phyloP scores from a whole-genome alignment of 192 early-diverging fungal species.

The Dissophora globulifera region DNA sequence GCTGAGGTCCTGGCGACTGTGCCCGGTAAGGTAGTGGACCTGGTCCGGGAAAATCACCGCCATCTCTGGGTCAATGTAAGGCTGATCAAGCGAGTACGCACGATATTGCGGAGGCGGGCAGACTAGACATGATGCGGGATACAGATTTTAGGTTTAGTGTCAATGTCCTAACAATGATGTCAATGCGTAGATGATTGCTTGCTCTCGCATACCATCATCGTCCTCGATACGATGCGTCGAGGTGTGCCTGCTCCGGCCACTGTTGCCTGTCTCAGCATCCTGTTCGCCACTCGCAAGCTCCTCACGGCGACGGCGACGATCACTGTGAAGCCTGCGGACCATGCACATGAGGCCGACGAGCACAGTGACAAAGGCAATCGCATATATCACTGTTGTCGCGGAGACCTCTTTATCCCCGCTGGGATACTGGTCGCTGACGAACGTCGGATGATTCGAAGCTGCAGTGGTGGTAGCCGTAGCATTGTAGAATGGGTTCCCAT shows the following conservation, averaged over 20 bases:
- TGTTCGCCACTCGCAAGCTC: not conserved
- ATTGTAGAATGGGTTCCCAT: too few relatives aligned
- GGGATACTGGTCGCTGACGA: too few relatives aligned
- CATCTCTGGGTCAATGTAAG: slow-evolving; percentile 19
- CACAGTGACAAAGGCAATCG: slow-evolving; percentile 8
- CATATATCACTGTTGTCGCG: slow-evolving; percentile 21
- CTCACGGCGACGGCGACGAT: slow-evolving; percentile 20
- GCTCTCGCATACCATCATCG: slow-evolving; percentile 34
- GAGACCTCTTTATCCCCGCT: slow-evolving; percentile 4
- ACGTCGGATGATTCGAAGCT: too few relatives aligned
- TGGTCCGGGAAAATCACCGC: slow-evolving; percentile 12
- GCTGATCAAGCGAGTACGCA: slow-evolving; percentile 6
- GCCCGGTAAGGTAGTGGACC: not conserved
- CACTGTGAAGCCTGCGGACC: slow-evolving; percentile 11
- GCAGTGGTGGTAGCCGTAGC: too few relatives aligned
- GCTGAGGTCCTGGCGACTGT: not conserved
- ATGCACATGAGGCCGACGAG: slow-evolving; percentile 16
- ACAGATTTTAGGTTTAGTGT: too few relatives aligned
- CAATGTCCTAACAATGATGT: too few relatives aligned
- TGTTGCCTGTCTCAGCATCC: not conserved
- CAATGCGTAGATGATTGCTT: too few relatives aligned
- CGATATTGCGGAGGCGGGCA: slow-evolving; percentile 39
- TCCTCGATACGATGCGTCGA: slow-evolving; percentile 36
- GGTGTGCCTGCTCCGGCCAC: not conserved
- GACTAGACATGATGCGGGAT: too few relatives aligned